These are phyloP conservation scores for Lolium perenne DNA, from an alignment of 176 grass and related monocot species.

Conservation along the genomic window DNA sequence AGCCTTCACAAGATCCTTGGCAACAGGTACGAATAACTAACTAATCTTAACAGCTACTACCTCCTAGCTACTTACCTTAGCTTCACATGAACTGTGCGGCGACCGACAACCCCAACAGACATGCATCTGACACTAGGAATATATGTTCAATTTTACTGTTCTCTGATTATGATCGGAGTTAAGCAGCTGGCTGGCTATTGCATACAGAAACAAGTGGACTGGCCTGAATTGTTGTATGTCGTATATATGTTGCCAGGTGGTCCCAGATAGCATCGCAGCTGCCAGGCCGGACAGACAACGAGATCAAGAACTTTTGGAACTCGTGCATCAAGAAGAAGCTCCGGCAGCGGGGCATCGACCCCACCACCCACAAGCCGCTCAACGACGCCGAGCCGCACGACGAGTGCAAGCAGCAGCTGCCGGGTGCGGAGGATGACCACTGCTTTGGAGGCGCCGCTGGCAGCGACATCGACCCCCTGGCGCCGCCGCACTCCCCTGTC, in stretches of 20 bases:
- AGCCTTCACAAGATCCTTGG: slow-evolving; percentile 81
- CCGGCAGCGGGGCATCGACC: slow-evolving; percentile 75
- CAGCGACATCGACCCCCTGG: slow-evolving; percentile 10
- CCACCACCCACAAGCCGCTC: slow-evolving; percentile 72
- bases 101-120: not conserved
- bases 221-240: not conserved
- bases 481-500: slow-evolving; percentile 42
- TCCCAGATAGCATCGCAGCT: slow-evolving; percentile 93
- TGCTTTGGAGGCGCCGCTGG: slow-evolving; percentile 9
- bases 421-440: not conserved
- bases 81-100: not conserved
- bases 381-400: not conserved
- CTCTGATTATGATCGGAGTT: not conserved
- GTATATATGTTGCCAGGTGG: slow-evolving; percentile 57
- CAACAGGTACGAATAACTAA: slow-evolving; percentile 62
- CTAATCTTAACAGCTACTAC: too few relatives aligned
- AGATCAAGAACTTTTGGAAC: slow-evolving; percentile 98
- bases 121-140: not conserved
- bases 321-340: slow-evolving; percentile 96
- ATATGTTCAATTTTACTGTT: not conserved
- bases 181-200: not conserved
- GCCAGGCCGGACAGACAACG: slow-evolving; percentile 87
- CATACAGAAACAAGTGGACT: not conserved
- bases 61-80: too few relatives aligned
- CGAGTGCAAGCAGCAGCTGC: slow-evolving; percentile 8